Base-by-base conservation (phyloP, 139 green algal genomes). In the Dunaliella primolecta region DNA sequence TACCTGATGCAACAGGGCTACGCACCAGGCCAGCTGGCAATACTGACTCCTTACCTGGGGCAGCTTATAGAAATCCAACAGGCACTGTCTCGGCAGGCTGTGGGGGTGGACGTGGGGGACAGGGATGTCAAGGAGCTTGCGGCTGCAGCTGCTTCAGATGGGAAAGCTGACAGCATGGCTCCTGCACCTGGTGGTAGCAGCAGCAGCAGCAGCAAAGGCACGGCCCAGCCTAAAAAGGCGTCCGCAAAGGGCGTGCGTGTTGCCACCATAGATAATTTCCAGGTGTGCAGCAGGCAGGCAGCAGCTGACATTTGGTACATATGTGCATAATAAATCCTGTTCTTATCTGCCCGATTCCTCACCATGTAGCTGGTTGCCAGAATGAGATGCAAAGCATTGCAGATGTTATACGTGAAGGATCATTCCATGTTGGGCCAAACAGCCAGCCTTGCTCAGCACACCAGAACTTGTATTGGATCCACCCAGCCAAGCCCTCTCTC, bases 261-360 rank as follows among this genome's bases (percentile, higher is more conserved):
- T 2, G 93, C 94, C 57, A 95, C 94, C 23, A 91, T 97, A 79
- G 94, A 96, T 89, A 96, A 96, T 85, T 97, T 91, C 81, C 93
- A 95, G 64, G 81, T 80, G 46, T n/a, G 29, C 74, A n/a, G 32
- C 31, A 32, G 31, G 27, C 15, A 46, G 20, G 31, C 46, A 78
- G 72, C 24, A 11, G 76, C 76, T 11, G 30, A 55, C 30, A 81
- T 81, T 56, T n/a, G n/a, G n/a, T n/a, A n/a, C n/a, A n/a, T n/a
- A n/a, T n/a, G n/a, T n/a, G n/a, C n/a, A n/a, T n/a, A n/a, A n/a
- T n/a, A n/a, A n/a, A n/a, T n/a, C n/a, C n/a, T n/a, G n/a, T n/a
- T n/a, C n/a, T n/a, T n/a, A n/a, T n/a, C n/a, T n/a, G n/a, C n/a
- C n/a, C n/a, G n/a, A n/a, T n/a, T n/a, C n/a, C n/a, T n/a, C n/a